A percentile compares a stretch with the other conserved stretches of the same genome.
Evolutionary conservation across 192 early-diverging fungal species (phyloP).

Genomic region (Backusella psychrophila): DNA sequence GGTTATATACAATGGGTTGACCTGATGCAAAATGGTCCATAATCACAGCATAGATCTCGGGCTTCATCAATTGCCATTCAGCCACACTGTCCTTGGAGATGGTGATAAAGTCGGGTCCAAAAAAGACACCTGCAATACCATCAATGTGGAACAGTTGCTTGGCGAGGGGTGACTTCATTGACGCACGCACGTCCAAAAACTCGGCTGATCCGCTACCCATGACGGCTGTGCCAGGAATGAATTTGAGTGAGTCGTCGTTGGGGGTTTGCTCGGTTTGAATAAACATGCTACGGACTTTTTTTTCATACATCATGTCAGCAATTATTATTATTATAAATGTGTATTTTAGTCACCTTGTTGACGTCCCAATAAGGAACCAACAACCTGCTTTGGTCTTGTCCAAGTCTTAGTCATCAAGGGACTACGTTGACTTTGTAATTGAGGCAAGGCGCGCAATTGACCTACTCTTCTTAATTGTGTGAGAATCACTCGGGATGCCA

Average conservation of each 20-base stretch:
- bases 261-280: slow-evolving; percentile 91
- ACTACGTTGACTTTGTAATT: background rate
- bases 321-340: background rate
- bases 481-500: background rate
- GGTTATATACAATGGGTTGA: slow-evolving; percentile 67
- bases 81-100: slow-evolving; percentile 85
- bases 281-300: slow-evolving; percentile 70
- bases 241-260: slow-evolving; percentile 94
- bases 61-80: slow-evolving; percentile 98
- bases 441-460: background rate
- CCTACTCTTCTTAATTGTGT: background rate
- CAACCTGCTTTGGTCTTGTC: background rate
- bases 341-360: background rate
- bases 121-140: slow-evolving; percentile 88
- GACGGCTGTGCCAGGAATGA: slow-evolving; percentile 90
- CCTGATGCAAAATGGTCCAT: slow-evolving; percentile 93
- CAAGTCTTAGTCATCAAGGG: slow-evolving; percentile 8
- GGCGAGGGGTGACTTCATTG: slow-evolving; percentile 85
- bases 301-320: background rate
- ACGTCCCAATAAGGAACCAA: slow-evolving; percentile 3
- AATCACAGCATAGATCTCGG: slow-evolving; percentile 93
- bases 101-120: slow-evolving; percentile 93
- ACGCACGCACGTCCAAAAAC: slow-evolving; percentile 75
- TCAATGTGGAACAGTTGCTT: slow-evolving; percentile 90
- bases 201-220: slow-evolving; percentile 76